Conservation (phyloP, 164 flowering plant genomes). For the Protea cynaroides region DNA sequence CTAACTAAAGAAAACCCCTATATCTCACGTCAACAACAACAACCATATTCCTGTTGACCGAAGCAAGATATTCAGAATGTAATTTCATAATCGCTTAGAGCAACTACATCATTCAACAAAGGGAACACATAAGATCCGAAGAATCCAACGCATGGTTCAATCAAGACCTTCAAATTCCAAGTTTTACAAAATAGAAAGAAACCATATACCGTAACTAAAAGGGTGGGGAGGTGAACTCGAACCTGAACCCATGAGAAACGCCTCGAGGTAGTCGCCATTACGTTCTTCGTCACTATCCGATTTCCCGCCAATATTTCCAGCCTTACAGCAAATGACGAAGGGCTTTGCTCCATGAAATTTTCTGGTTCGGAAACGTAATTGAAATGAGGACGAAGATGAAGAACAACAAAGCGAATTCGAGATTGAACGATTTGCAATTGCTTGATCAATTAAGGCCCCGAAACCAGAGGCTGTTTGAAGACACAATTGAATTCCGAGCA, state of each 20-base stretch:
- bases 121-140: no score
- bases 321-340: slow-evolving; percentile 23
- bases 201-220: not conserved
- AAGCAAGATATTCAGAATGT: no score
- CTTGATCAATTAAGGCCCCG: slow-evolving; percentile 4
- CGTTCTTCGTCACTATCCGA: slow-evolving; percentile 20
- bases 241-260: slow-evolving; percentile 56
- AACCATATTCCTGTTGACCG: no score
- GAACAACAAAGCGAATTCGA: slow-evolving; percentile 8
- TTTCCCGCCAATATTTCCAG: slow-evolving; percentile 9
- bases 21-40: no score
- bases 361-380: slow-evolving; percentile 3
- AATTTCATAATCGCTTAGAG: no score
- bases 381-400: slow-evolving; percentile 11
- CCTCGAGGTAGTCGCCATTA: slow-evolving; percentile 36
- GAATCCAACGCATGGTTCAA: no score
- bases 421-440: slow-evolving; percentile 11
- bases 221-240: not conserved
- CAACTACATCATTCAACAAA: no score
- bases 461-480: slow-evolving; percentile 15
- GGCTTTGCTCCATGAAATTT: slow-evolving; percentile 14
- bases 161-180: not conserved
- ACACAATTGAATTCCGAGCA: slow-evolving; percentile 22
- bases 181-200: not conserved
- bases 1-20: no score